A percentile compares a stretch with the other conserved stretches of the same genome.
These are phyloP conservation scores for Arachnopeziza araneosa DNA, from an alignment of 2,329 filamentous ascomycete genomes.

Conservation along the genomic window DNA sequence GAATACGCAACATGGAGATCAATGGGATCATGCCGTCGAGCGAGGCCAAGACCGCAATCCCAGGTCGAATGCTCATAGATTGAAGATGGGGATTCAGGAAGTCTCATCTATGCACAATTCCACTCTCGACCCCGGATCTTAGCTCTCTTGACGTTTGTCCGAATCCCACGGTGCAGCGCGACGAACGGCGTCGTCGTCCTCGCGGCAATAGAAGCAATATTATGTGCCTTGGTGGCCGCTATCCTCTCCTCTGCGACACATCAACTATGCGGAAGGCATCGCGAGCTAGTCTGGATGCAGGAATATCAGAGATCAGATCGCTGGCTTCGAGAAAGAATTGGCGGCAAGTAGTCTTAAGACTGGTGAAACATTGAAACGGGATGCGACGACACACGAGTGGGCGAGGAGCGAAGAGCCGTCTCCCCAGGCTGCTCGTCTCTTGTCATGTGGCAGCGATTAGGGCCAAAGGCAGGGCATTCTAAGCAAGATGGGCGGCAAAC, in stretches of 20 bases:
- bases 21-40: background rate
- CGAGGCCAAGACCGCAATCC: background rate
- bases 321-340: conserved; percentile 17
- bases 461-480: background rate
- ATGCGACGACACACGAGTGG: background rate
- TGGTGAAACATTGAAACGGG: conserved; percentile 16
- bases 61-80: background rate
- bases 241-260: too few species aligned
- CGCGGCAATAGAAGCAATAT: background rate
- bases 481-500: background rate
- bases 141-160: background rate
- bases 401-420: background rate
- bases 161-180: background rate
- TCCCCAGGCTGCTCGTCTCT: background rate
- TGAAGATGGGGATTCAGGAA: background rate
- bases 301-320: conserved; percentile 21
- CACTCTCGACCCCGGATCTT: conserved; percentile 7
- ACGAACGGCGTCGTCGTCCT: background rate
- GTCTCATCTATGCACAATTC: conserved; percentile 1
- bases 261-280: conserved; percentile 12
- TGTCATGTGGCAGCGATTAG: conserved; percentile 10
- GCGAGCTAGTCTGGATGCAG: conserved; percentile 13
- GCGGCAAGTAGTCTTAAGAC: background rate
- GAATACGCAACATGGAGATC: background rate
- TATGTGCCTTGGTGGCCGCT: too few species aligned